phyloP scores from a whole-genome alignment of 352 stramenopile genomes.

The Saprolegnia parasitica region DNA sequence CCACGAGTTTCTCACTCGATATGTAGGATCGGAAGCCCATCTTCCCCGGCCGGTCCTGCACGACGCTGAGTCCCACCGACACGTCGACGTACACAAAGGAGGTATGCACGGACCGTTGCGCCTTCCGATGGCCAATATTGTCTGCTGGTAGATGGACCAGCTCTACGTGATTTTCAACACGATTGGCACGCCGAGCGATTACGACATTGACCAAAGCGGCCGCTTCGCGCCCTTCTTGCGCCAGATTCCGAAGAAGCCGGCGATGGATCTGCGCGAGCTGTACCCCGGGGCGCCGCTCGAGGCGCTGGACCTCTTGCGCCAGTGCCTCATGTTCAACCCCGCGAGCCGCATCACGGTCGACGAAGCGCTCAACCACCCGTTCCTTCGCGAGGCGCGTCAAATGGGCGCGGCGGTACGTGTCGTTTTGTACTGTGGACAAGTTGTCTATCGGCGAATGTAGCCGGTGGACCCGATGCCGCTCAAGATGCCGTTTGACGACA shows the following conservation, averaged over 20 bases:
- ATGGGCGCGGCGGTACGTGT: neutral
- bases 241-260: constrained; percentile 16
- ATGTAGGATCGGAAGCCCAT: constrained; percentile 62
- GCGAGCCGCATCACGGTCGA: constrained; percentile 25
- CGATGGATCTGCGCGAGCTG: constrained; percentile 19
- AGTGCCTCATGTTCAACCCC: constrained; percentile 26
- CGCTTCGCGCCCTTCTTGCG: constrained; percentile 17
- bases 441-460: neutral
- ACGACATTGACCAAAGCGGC: constrained; percentile 65
- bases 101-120: constrained; percentile 3
- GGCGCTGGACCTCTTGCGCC: constrained; percentile 20
- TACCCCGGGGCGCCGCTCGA: constrained; percentile 26
- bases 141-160: constrained; percentile 56
- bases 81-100: constrained; percentile 84
- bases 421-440: neutral
- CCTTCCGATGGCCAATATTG: neutral
- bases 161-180: constrained; percentile 96
- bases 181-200: constrained; percentile 88
- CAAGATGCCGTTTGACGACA: constrained; percentile 15
- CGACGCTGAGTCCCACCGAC: constrained; percentile 74
- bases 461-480: neutral
- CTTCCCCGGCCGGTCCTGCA: constrained; percentile 81
- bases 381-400: constrained; percentile 11
- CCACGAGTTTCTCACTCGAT: neutral
- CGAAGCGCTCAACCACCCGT: constrained; percentile 19